Evolutionary conservation across 2,329 filamentous ascomycete species (phyloP).

Genomic region (Ceratocystis destructans): DNA sequence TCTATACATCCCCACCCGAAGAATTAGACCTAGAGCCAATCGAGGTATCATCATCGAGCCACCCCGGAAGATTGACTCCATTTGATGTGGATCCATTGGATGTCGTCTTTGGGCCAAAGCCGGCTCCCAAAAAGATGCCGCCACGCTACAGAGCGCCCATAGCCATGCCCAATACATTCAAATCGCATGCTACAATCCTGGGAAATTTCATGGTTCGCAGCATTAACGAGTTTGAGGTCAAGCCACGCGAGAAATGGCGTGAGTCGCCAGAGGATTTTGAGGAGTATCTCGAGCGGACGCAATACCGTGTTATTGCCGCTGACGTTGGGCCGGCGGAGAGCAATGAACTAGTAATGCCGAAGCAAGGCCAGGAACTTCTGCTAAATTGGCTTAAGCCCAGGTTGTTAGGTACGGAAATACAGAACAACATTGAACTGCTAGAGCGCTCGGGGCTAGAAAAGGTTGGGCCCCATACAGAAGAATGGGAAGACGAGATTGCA

Average conservation of each 20-base stretch:
- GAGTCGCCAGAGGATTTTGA: constrained; percentile 6
- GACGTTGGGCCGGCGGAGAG: neutral
- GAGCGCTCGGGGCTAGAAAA: neutral
- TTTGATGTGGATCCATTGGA: constrained; percentile 36
- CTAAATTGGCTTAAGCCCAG: constrained; percentile 5
- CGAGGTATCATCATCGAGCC: constrained; percentile 20
- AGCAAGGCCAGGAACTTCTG: neutral
- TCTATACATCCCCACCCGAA: constrained; percentile 36
- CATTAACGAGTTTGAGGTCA: constrained; percentile 25
- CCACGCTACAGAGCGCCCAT: neutral
- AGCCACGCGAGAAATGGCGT: constrained; percentile 23
- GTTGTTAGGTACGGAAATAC: neutral
- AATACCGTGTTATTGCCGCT: neutral
- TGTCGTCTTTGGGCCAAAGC: constrained; percentile 28
- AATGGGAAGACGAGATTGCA: neutral
- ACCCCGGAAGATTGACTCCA: constrained; percentile 30
- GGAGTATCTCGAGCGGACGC: neutral
- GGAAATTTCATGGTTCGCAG: constrained; percentile 23
- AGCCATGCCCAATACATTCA: constrained; percentile 13
- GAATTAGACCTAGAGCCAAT: constrained; percentile 30
- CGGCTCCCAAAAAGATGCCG: neutral
- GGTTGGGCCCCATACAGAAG: neutral
- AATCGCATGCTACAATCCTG: constrained; percentile 8
- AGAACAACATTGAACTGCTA: constrained; percentile 20
- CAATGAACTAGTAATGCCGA: neutral